Evolutionary conservation across 225 moss, liverwort and hornwort species (phyloP), one percentile per base, ranked within the genome.

Genomic region (Marchantia polymorpha): DNA sequence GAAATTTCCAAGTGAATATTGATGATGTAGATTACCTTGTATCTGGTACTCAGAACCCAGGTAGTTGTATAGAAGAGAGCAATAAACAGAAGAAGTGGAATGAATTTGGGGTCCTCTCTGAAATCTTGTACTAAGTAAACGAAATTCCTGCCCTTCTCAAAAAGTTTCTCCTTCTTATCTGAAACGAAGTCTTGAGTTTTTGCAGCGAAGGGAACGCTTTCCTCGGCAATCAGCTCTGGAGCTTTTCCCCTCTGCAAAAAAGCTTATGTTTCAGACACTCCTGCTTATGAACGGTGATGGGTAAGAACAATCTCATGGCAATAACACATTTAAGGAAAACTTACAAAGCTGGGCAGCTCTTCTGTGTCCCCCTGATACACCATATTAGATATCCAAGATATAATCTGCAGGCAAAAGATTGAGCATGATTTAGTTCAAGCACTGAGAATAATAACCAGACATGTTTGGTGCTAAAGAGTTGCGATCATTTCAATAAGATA

Each of bases 371-470:
- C 94, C 80, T 89, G 83, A 26, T 77, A 59, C 16, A 94, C 87
- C 92, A 94, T 91, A 47, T 84, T 68, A 23, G 92, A 90, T 46
- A 94, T 78, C 92, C 94, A 94, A 47, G 83, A 48, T 76, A 86
- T 82, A 71, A 94, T 83, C 65, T 89, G 78, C 66, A 74, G 12
- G 0, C 83, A 70, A 51, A 31, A 27, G 31, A 50, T 14, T 59
- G 3, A 8, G 30, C 11, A 8, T 0, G 27, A 59, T 31, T 22
- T 3, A 69, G 2, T 26, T 26, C 26, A 10, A 65, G 26, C 65
- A 65, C 65, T 26, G 65, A 26, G 11, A 14, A 65, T 0, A 12
- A 13, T 67, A 6, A 2, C 14, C 14, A 11, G 14, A 3, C 25
- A 67, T 29, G 19, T 30, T 31, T 29, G 29, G 30, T 67, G 67